Evolutionary conservation across 2,329 filamentous ascomycete species (phyloP).

Genomic region (Trichoderma pleuroti): DNA sequence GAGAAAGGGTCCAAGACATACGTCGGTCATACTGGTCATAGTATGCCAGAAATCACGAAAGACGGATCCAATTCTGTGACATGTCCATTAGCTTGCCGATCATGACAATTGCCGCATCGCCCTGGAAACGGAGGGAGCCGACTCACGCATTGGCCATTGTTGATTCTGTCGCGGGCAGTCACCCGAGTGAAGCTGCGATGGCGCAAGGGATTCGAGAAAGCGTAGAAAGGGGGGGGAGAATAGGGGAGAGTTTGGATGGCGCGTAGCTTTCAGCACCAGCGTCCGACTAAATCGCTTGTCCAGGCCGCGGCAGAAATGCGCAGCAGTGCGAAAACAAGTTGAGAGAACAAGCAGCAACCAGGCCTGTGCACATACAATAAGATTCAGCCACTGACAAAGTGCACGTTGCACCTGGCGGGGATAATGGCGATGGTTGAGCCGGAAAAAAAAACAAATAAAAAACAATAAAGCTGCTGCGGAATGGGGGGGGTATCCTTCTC

Average conservation of each 20-base stretch:
- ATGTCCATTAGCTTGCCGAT: slow-evolving; percentile 4
- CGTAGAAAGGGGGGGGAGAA: neutral
- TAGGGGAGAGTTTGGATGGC: slow-evolving; percentile 7
- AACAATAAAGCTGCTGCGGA: neutral
- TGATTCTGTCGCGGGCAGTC: neutral
- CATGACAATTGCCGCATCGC: slow-evolving; percentile 1
- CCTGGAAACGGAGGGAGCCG: neutral
- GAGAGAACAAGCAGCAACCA: neutral
- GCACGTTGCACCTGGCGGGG: neutral
- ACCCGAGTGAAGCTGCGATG: neutral
- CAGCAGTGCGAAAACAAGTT: neutral
- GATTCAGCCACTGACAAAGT: neutral
- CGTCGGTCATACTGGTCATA: slow-evolving; percentile 70
- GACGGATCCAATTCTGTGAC: slow-evolving; percentile 61
- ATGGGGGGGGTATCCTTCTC: neutral
- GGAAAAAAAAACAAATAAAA: neutral
- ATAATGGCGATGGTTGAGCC: neutral
- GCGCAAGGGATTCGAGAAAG: neutral
- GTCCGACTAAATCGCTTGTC: neutral
- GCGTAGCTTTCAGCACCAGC: slow-evolving; percentile 3
- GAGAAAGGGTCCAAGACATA: slow-evolving; percentile 38
- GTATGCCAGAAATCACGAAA: slow-evolving; percentile 95
- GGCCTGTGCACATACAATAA: slow-evolving; percentile 2
- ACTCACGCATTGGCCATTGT: slow-evolving; percentile 26
- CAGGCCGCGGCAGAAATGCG: neutral